These are phyloP conservation scores for Hypsizygus ulmarius DNA, from an alignment of 1,284 basidiomycete species.

Conservation along the genomic window DNA sequence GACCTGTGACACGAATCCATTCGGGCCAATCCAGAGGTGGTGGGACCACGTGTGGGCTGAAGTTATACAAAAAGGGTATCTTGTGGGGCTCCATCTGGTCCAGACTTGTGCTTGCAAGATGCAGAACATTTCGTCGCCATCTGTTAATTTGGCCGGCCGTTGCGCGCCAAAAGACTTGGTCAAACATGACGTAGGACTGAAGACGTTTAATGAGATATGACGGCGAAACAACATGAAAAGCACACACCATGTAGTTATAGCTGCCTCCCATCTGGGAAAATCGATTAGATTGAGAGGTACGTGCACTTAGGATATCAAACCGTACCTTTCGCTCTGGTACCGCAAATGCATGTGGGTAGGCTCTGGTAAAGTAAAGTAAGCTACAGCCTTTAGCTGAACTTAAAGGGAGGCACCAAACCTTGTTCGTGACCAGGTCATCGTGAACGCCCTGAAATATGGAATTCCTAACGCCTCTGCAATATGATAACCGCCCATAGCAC, in stretches of 20 bases:
- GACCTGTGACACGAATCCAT: conserved; percentile 94
- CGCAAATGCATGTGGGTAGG: conserved; percentile 97
- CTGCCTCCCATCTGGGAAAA: conserved; percentile 80
- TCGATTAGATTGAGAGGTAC: conserved; percentile 18
- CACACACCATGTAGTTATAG: conserved; percentile 93
- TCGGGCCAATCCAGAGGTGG: conserved; percentile 97
- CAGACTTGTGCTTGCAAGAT: conserved; percentile 77
- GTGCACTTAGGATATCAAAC: conserved; percentile 7
- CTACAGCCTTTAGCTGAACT: conserved; percentile 4
- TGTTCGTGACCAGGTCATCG: conserved; percentile 82
- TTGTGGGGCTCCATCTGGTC: conserved; percentile 96
- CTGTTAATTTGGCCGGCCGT: conserved; percentile 93
- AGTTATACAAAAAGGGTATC: conserved; percentile 97
- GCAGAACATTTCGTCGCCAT: conserved; percentile 83
- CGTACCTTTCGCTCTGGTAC: conserved; percentile 85
- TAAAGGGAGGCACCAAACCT: conserved; percentile 38
- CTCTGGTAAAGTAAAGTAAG: conserved; percentile 43
- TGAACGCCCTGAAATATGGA: conserved; percentile 92
- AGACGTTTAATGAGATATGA: conserved; percentile 10
- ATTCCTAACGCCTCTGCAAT: conserved; percentile 93
- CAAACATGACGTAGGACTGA: conserved; percentile 89
- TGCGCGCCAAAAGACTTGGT: conserved; percentile 97
- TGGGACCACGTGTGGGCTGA: conserved; percentile 86
- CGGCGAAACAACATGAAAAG: background rate
- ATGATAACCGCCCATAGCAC: conserved; percentile 98